phyloP scores from a whole-genome alignment of 352 stramenopile genomes.

The Pythium sp. region DNA sequence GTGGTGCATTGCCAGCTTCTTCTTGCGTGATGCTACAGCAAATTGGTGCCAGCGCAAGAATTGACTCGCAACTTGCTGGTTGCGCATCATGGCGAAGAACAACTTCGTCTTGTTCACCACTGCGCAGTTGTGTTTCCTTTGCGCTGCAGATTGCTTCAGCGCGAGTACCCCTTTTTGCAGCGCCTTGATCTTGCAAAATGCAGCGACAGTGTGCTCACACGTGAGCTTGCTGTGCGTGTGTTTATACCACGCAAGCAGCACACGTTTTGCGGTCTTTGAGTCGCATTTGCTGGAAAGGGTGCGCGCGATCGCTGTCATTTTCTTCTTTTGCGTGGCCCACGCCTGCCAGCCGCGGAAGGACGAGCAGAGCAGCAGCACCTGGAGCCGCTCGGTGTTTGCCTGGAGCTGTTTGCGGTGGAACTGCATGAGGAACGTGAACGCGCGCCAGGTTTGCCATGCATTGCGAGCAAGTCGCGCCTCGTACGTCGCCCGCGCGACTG shows the following conservation, averaged over 20 bases:
- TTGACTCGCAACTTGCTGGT: constrained; percentile 11
- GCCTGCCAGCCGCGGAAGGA: constrained; percentile 48
- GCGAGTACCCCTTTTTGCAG: constrained; percentile 23
- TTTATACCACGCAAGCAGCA: constrained; percentile 25
- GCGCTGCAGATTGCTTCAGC: constrained; percentile 16
- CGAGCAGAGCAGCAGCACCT: constrained; percentile 58
- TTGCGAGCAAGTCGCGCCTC: constrained; percentile 13
- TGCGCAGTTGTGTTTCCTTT: not conserved
- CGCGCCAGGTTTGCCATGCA: constrained; percentile 27
- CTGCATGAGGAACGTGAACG: constrained; percentile 18
- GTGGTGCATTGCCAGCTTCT: constrained; percentile 18
- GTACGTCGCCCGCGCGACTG: constrained; percentile 24
- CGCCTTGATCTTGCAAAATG: constrained; percentile 23
- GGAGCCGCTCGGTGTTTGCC: constrained; percentile 51
- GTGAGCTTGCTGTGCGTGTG: constrained; percentile 10
- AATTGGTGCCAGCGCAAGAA: constrained; percentile 31
- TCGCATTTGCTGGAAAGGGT: constrained; percentile 26
- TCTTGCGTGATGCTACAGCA: constrained; percentile 19
- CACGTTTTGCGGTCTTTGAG: constrained; percentile 2
- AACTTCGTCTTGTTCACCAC: constrained; percentile 19
- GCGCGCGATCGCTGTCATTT: constrained; percentile 23
- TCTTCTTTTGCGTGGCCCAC: constrained; percentile 31
- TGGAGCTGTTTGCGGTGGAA: constrained; percentile 39
- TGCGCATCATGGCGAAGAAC: constrained; percentile 22
- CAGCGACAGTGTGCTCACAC: constrained; percentile 8